These are phyloP conservation scores for Cercospora sesami DNA, from an alignment of 2,329 filamentous ascomycete species.

Conservation along the genomic window DNA sequence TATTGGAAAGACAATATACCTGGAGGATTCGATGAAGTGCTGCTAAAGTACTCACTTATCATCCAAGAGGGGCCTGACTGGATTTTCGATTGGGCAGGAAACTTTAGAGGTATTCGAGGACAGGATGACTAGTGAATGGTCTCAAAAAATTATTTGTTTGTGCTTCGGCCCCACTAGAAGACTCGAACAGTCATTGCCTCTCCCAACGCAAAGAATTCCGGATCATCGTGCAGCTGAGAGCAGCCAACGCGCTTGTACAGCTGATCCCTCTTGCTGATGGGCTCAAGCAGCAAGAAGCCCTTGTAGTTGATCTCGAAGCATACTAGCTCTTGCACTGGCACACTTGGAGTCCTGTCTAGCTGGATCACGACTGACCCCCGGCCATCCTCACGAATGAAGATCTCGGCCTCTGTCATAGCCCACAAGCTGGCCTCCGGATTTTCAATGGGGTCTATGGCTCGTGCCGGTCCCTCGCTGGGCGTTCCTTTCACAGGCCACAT, in stretches of 20 bases:
- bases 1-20: too few species aligned
- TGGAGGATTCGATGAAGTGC: too few species aligned
- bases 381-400: not conserved
- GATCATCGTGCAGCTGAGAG: not conserved
- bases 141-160: too few species aligned
- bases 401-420: not conserved
- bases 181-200: not conserved
- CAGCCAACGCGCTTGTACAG: not conserved
- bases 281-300: not conserved
- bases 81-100: too few species aligned
- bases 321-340: not conserved
- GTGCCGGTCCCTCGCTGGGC: not conserved
- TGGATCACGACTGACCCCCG: not conserved
- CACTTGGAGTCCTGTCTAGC: not conserved
- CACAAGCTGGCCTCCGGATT: not conserved
- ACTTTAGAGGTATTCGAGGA: too few species aligned
- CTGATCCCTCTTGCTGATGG: not conserved
- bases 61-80: too few species aligned
- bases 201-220: not conserved
- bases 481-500: not conserved
- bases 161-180: too few species aligned
- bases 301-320: not conserved
- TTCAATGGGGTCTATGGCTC: not conserved
- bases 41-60: too few species aligned
- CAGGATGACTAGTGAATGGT: too few species aligned